These are phyloP conservation scores for Dalbergia oliveri DNA, from an alignment of 306 rosid species.

Conservation along the genomic window DNA sequence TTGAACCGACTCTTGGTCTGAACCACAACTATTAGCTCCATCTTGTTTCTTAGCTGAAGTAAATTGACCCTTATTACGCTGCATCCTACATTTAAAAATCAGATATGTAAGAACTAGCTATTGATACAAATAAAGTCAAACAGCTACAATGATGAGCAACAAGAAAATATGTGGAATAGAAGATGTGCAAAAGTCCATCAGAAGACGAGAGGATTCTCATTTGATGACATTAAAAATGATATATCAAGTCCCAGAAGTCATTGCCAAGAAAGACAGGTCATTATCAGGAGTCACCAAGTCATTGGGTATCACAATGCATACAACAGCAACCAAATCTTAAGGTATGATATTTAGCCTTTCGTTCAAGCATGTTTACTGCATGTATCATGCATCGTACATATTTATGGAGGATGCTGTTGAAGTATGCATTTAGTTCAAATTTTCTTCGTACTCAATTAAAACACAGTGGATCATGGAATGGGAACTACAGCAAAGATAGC, in stretches of 20 bases:
- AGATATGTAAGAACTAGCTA: conserved; percentile 37
- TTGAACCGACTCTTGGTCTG: conserved; percentile 78
- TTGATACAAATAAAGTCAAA: conserved; percentile 19
- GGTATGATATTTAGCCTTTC: neutral
- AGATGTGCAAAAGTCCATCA: neutral
- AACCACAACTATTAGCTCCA: conserved; percentile 71
- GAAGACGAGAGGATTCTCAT: neutral
- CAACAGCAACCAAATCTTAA: conserved; percentile 13
- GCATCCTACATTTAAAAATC: conserved; percentile 75
- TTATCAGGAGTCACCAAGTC: conserved; percentile 10
- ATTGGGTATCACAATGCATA: conserved; percentile 27
- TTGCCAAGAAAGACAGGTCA: neutral
- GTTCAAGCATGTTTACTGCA: conserved; percentile 1
- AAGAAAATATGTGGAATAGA: neutral
- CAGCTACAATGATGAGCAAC: conserved; percentile 32
- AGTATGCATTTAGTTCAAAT: conserved; percentile 19
- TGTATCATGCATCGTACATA: conserved; percentile 26
- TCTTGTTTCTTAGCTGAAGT: conserved; percentile 88
- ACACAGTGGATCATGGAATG: conserved; percentile 2
- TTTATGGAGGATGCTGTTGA: conserved; percentile 14
- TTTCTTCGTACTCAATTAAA: neutral
- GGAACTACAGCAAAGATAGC: conserved; percentile 17
- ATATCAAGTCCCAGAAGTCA: neutral
- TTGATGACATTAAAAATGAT: conserved; percentile 29
- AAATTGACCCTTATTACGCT: conserved; percentile 96